These are phyloP conservation scores for Fusarium virguliforme DNA, from an alignment of 2,329 filamentous ascomycete genomes.

Conservation along the genomic window DNA sequence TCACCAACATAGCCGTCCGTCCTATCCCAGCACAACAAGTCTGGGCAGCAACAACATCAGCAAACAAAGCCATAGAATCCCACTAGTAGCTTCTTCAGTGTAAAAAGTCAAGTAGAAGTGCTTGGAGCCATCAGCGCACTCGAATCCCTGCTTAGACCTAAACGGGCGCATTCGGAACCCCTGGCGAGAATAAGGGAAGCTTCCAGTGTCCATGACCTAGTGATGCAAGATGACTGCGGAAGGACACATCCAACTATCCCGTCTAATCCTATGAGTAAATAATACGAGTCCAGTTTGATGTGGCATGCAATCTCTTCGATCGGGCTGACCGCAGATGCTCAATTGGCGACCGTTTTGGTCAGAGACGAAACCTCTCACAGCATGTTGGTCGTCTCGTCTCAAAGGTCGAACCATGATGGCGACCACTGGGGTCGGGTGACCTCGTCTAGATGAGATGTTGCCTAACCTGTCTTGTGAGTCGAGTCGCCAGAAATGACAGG, in stretches of 20 bases:
- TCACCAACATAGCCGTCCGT: no score
- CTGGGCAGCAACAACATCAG: no score
- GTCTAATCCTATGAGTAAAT: not conserved
- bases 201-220: conserved; percentile 8
- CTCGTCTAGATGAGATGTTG: not conserved
- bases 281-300: not conserved
- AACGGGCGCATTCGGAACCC: no score
- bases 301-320: not conserved
- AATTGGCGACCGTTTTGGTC: not conserved
- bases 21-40: no score
- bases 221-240: not conserved
- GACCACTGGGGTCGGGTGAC: not conserved
- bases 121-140: no score
- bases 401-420: not conserved
- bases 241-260: not conserved
- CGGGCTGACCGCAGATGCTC: not conserved
- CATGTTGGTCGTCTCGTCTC: not conserved
- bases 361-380: no score
- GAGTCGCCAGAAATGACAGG: not conserved
- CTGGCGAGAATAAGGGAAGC: no score
- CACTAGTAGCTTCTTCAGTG: no score
- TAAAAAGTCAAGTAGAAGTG: no score
- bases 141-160: no score
- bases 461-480: not conserved
- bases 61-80: no score